Conservation (phyloP, 2,329 filamentous ascomycete genomes). For the Fusarium domesticum region DNA sequence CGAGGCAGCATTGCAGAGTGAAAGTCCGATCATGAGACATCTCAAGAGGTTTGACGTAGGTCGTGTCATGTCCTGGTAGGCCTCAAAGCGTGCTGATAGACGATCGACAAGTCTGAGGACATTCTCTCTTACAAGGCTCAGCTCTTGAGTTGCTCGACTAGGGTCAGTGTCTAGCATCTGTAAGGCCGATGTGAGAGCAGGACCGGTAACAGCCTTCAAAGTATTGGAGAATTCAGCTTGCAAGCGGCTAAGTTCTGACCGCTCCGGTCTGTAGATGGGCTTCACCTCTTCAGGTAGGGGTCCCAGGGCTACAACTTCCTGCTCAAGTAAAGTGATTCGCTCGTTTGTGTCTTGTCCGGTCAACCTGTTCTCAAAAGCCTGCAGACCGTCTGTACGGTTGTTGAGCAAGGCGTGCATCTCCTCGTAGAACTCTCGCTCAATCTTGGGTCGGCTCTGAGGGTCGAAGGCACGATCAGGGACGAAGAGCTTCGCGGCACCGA, state of each 20-base stretch:
- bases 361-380: conserved; percentile 62
- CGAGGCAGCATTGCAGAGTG: conserved; percentile 49
- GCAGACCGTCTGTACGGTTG: conserved; percentile 57
- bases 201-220: conserved; percentile 59
- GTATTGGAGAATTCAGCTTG: conserved; percentile 83
- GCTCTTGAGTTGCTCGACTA: conserved; percentile 32
- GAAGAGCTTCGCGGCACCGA: conserved; percentile 73
- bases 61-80: conserved; percentile 80
- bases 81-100: conserved; percentile 66
- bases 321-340: conserved; percentile 60
- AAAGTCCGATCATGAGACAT: conserved; percentile 73
- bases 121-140: conserved; percentile 52
- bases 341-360: conserved; percentile 67
- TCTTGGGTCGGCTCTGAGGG: conserved; percentile 63
- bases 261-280: conserved; percentile 67
- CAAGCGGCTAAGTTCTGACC: conserved; percentile 65
- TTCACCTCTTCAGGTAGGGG: conserved; percentile 61
- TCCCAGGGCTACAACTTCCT: conserved; percentile 63
- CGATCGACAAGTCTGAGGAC: conserved; percentile 68
- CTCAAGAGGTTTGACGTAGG: conserved; percentile 77
- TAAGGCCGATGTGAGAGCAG: conserved; percentile 40
- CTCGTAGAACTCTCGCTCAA: conserved; percentile 60
- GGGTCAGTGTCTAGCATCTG: conserved; percentile 24
- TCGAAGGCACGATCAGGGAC: conserved; percentile 86
- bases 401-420: conserved; percentile 55